phyloP scores from a whole-genome alignment of 2,329 filamentous ascomycete genomes.

The Aspergillus unguis region DNA sequence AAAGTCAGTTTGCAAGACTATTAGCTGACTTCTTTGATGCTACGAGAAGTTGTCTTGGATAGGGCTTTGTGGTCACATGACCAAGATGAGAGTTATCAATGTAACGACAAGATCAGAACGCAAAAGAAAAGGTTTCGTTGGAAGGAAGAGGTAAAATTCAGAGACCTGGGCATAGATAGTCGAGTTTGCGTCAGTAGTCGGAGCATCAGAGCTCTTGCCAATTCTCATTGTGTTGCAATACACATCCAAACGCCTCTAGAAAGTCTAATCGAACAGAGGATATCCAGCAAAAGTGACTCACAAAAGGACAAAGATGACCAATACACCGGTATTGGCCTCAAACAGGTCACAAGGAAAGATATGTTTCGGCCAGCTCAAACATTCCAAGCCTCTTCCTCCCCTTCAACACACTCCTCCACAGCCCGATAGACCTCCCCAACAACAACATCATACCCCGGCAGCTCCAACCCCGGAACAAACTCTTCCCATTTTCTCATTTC shows the following conservation, averaged over 20 bases:
- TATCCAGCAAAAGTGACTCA: background rate
- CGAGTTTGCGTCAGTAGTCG: too few species aligned
- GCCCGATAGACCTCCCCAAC: background rate
- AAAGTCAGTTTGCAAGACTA: background rate
- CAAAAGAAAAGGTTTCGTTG: background rate
- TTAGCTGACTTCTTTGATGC: background rate
- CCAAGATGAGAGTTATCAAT: background rate
- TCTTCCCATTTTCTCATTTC: background rate
- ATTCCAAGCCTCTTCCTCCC: background rate
- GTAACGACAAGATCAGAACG: background rate
- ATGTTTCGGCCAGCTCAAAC: too few species aligned
- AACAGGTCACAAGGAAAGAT: too few species aligned
- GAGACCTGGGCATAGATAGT: background rate
- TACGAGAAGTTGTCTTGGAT: background rate
- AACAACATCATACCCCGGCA: background rate
- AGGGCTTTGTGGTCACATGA: conserved; percentile 2
- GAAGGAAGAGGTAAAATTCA: background rate
- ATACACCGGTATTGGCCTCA: too few species aligned
- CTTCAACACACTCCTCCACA: background rate
- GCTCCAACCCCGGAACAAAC: background rate
- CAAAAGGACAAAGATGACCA: too few species aligned
- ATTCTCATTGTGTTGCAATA: background rate
- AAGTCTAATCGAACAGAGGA: background rate
- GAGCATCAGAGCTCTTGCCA: too few species aligned
- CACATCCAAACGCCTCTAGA: background rate